A percentile compares a stretch with the other conserved stretches of the same genome.
These are phyloP conservation scores for Scleromitrula shiraiana DNA, from an alignment of 2,329 filamentous ascomycete species.

Conservation along the genomic window DNA sequence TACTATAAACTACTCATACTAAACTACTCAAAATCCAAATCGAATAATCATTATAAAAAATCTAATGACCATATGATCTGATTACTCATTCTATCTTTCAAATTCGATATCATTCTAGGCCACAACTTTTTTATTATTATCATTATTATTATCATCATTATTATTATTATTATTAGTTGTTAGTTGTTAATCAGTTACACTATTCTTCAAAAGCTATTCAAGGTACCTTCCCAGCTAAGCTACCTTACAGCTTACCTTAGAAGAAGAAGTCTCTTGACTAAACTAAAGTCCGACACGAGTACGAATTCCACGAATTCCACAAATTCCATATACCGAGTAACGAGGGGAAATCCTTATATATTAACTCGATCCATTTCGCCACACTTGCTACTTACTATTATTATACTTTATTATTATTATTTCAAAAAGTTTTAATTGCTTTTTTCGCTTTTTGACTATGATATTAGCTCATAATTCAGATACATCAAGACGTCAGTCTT, in stretches of 20 bases:
- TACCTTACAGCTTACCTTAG: background rate
- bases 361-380: background rate
- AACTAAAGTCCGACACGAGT: background rate
- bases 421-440: background rate
- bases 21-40: background rate
- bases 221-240: background rate
- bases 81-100: background rate
- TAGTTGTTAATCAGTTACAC: background rate
- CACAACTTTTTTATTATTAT: background rate
- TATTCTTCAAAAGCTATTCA: background rate
- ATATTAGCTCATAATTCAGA: background rate
- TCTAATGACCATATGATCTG: conserved; percentile 8
- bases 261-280: background rate
- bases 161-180: background rate
- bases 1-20: background rate
- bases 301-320: background rate
- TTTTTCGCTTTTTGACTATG: background rate
- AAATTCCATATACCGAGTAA: background rate
- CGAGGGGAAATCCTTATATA: background rate
- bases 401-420: background rate
- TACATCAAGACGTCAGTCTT: conserved; percentile 2
- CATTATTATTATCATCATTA: background rate
- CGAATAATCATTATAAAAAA: background rate
- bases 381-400: background rate
- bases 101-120: conserved; percentile 4